Base-by-base conservation (phyloP, 768 basidiomycete genomes). In the Amanita jacksonii region DNA sequence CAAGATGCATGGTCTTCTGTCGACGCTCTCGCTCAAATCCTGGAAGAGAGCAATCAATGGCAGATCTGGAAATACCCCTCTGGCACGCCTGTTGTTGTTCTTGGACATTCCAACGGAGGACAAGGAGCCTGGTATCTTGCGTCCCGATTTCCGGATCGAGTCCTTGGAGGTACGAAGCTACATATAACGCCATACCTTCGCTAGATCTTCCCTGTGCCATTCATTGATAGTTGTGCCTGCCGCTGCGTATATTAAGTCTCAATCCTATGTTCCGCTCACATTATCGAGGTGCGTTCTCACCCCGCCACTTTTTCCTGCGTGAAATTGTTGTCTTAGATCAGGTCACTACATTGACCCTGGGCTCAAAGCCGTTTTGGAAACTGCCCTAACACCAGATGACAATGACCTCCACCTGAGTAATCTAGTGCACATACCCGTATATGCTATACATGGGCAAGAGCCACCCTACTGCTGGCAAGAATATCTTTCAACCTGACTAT, bases 81-180 rank as follows among this genome's bases (percentile, higher is more conserved):
- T 0, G 50, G 65, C 22, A 67, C 70, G 2, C 67, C 65, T 22
- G 74, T 78, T 6, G 63, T 83, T n/a, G 54, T 91, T n/a, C 65
- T 91, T 25, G 91, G 92, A 0, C 91, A 96, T 57, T 93, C 90
- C 2, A 96, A 96, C 58, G 91, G 91, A 22, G 91, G 90, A 9
- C 92, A 93, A 60, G 91, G 91, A 0, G 69, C 81, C 2, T 91
- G 88, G 85, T 81, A 89, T 58, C 55, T 85, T 13, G 78, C 84
- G 10, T 72, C 79, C 20, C 68, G 84, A 49, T 85, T 75, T 59
- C 90, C 92, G 1, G 89, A 93, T 57, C 69, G 73, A 43, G 75
- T 85, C 8, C 52, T 80, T 7, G 81, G 73, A 41, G 76, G 81
- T 81, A 48, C 39, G 62, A 52, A 19, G 45, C 46, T 30, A 38